A percentile compares a stretch with the other conserved stretches of the same genome.
phyloP scores from a whole-genome alignment of 306 rosid genomes.

The Vicia faba region DNA sequence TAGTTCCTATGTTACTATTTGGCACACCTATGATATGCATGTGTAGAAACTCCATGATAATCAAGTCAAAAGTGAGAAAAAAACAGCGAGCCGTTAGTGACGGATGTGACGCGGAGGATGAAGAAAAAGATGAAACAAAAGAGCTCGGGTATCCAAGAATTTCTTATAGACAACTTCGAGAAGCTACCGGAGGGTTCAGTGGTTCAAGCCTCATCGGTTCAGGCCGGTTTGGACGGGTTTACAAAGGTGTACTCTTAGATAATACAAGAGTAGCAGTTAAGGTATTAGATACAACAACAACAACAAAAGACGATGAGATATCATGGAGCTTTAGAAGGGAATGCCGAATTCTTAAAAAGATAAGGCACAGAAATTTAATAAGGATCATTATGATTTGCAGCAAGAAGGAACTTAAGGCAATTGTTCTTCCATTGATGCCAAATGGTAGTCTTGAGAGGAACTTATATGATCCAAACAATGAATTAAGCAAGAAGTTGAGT shows the following conservation, averaged over 20 bases:
- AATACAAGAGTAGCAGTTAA: constrained; percentile 82
- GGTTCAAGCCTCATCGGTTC: constrained; percentile 76
- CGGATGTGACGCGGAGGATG: constrained; percentile 42
- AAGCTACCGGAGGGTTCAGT: constrained; percentile 79
- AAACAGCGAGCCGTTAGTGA: constrained; percentile 24
- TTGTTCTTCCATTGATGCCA: constrained; percentile 86
- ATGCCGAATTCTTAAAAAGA: constrained; percentile 67
- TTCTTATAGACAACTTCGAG: constrained; percentile 68
- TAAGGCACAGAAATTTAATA: constrained; percentile 81
- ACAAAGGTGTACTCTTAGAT: constrained; percentile 77
- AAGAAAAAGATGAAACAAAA: constrained; percentile 56
- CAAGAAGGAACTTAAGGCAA: constrained; percentile 76
- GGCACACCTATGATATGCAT: constrained; percentile 58
- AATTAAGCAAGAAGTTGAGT: constrained; percentile 47
- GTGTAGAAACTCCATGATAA: constrained; percentile 41
- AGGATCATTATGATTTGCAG: constrained; percentile 82
- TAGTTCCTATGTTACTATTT: constrained; percentile 56
- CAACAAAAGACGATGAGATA: constrained; percentile 50
- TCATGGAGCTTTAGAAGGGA: constrained; percentile 81
- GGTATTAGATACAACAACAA: constrained; percentile 58
- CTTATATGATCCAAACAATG: constrained; percentile 67
- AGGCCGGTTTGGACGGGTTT: constrained; percentile 76
- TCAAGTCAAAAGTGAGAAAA: constrained; percentile 47
- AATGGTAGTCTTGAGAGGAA: constrained; percentile 89
- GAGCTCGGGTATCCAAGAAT: constrained; percentile 71